Evolutionary conservation across 805 yeast genomes (phyloP).

Genomic region (Priceomyces melissophilus): DNA sequence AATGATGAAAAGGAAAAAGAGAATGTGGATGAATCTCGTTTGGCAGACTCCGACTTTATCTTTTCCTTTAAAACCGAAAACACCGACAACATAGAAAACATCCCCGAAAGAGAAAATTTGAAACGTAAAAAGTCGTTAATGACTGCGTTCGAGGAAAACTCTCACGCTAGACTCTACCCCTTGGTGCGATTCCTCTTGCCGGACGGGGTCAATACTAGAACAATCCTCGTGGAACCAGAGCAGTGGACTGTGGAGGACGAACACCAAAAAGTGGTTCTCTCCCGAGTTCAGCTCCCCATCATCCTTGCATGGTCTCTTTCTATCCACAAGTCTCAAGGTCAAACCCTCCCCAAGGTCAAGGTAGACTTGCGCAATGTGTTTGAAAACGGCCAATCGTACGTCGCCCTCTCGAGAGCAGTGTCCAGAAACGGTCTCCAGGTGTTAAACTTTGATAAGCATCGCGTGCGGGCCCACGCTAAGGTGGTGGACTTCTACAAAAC

Average conservation of each 20-base stretch:
- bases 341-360: slow-evolving; percentile 77
- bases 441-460: slow-evolving; percentile 59
- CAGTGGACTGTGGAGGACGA: slow-evolving; percentile 79
- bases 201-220: slow-evolving; percentile 64
- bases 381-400: slow-evolving; percentile 95
- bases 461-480: slow-evolving; percentile 65
- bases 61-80: slow-evolving; percentile 8
- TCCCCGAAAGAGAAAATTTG: slow-evolving; percentile 27
- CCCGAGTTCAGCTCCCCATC: slow-evolving; percentile 78
- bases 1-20: background rate
- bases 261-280: slow-evolving; percentile 59
- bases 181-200: slow-evolving; percentile 71
- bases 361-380: slow-evolving; percentile 76
- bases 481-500: slow-evolving; percentile 68
- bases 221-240: slow-evolving; percentile 79
- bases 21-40: slow-evolving; percentile 5
- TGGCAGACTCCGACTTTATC: slow-evolving; percentile 17
- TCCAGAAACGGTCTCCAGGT: slow-evolving; percentile 81
- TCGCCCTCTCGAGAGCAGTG: slow-evolving; percentile 89
- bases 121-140: slow-evolving; percentile 48
- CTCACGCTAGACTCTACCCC: slow-evolving; percentile 57
- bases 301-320: slow-evolving; percentile 96
- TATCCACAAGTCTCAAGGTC: slow-evolving; percentile 96
- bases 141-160: slow-evolving; percentile 39
- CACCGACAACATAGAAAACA: slow-evolving; percentile 3